Conservation (phyloP, 2,329 filamentous ascomycete genomes). For the Fusarium staphyleae region DNA sequence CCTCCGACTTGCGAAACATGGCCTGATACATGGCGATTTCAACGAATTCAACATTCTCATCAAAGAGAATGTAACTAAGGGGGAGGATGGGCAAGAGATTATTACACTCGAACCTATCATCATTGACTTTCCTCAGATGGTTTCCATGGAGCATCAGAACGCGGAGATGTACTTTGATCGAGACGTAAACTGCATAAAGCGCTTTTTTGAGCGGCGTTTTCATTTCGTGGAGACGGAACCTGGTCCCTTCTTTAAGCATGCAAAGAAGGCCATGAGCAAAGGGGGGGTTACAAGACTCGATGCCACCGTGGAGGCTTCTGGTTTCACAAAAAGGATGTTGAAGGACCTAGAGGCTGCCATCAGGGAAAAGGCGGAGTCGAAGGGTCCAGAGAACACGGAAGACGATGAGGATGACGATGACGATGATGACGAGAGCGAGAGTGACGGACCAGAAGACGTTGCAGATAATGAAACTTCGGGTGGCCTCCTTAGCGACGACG, state of each 20-base stretch:
- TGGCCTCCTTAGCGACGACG: slow-evolving; percentile 35
- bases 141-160: slow-evolving; percentile 92
- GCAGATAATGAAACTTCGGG: slow-evolving; percentile 27
- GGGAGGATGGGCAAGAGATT: slow-evolving; percentile 51
- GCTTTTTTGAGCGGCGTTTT: slow-evolving; percentile 89
- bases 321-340: slow-evolving; percentile 96
- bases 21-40: slow-evolving; percentile 96
- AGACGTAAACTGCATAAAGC: slow-evolving; percentile 93
- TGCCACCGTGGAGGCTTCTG: slow-evolving; percentile 87
- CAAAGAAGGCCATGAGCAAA: slow-evolving; percentile 74
- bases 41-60: slow-evolving; percentile 99
- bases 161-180: slow-evolving; percentile 98
- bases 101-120: slow-evolving; percentile 76
- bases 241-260: slow-evolving; percentile 86
- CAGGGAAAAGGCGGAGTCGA: slow-evolving; percentile 70
- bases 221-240: slow-evolving; percentile 82
- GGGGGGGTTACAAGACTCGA: slow-evolving; percentile 76
- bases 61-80: slow-evolving; percentile 68
- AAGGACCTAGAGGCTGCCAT: slow-evolving; percentile 94
- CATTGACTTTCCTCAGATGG: slow-evolving; percentile 98
- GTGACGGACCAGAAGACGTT: slow-evolving; percentile 31
- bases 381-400: slow-evolving; percentile 49
- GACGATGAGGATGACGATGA: slow-evolving; percentile 43
- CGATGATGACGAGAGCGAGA: slow-evolving; percentile 41
- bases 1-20: slow-evolving; percentile 80